Percentiles rank a stretch among this genome's conserved stretches.
Evolutionary conservation across 2,329 filamentous ascomycete species (phyloP).

Genomic region (Tolypocladium amazonense): DNA sequence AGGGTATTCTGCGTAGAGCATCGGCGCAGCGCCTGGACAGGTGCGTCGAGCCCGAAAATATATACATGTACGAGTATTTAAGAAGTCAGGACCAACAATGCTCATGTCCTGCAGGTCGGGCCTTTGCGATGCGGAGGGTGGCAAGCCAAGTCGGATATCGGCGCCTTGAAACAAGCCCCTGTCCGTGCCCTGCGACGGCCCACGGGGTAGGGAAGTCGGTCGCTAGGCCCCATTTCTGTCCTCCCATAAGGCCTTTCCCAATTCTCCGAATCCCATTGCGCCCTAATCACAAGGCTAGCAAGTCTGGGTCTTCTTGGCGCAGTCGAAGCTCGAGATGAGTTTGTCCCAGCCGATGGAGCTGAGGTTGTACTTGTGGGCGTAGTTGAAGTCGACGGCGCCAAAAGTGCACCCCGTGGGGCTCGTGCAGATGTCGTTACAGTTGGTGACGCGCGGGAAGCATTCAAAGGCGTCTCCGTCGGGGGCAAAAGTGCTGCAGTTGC

Average conservation of each 20-base stretch:
- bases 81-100: not conserved
- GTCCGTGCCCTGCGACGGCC: no score
- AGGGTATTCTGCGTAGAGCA: not conserved
- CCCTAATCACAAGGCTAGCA: not conserved
- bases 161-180: not conserved
- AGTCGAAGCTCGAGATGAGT: slow-evolving; percentile 25
- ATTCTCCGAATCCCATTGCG: no score
- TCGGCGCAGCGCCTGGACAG: not conserved
- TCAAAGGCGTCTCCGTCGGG: slow-evolving; percentile 37
- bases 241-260: no score
- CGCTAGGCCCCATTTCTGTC: no score
- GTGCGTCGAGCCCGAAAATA: not conserved
- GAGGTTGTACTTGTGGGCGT: slow-evolving; percentile 36
- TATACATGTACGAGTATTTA: no score
- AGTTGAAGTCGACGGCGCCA: slow-evolving; percentile 34
- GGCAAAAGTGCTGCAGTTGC: slow-evolving; percentile 37
- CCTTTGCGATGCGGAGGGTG: not conserved
- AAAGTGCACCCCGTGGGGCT: slow-evolving; percentile 43
- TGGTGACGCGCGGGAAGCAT: slow-evolving; percentile 32
- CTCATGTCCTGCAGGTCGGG: no score
- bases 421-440: slow-evolving; percentile 33
- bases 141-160: not conserved
- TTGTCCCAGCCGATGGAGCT: slow-evolving; percentile 32
- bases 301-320: slow-evolving; percentile 2
- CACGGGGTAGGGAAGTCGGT: no score